These are phyloP conservation scores for Cryptococcus hybrid DNA, from an alignment of 1,284 basidiomycete species.

Conservation along the genomic window DNA sequence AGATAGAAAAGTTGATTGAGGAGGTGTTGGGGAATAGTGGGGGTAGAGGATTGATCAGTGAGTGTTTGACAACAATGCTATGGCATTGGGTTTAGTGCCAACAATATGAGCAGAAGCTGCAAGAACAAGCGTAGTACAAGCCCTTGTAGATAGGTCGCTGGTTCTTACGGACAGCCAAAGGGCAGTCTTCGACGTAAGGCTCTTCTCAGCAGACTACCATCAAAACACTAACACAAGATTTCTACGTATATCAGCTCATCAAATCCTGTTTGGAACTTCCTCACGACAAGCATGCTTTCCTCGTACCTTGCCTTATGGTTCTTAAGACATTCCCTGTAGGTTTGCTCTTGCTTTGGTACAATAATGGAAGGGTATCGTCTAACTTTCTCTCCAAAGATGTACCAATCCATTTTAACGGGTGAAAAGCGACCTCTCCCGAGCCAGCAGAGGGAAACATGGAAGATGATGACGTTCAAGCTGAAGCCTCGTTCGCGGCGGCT, in stretches of 20 bases:
- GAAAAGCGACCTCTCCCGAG: conserved; percentile 21
- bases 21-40: conserved; percentile 59
- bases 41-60: conserved; percentile 55
- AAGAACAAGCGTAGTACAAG: conserved; percentile 66
- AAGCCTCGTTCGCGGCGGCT: conserved; percentile 38
- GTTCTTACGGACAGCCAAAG: conserved; percentile 49
- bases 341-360: background rate
- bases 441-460: conserved; percentile 12
- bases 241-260: conserved; percentile 55
- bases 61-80: conserved; percentile 40
- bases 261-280: conserved; percentile 62
- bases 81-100: background rate
- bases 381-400: conserved; percentile 14
- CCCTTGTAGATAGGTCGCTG: conserved; percentile 66
- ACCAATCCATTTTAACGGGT: conserved; percentile 36
- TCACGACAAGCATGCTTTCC: conserved; percentile 47
- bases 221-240: background rate
- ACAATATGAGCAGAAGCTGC: conserved; percentile 53
- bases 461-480: conserved; percentile 32
- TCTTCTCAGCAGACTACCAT: too few relatives aligned
- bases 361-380: background rate
- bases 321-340: conserved; percentile 61
- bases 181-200: conserved; percentile 42
- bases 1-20: conserved; percentile 60
- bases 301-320: conserved; percentile 66